phyloP scores from a whole-genome alignment of 495 filamentous ascomycete species.

The Aspergillus cavernicola region DNA sequence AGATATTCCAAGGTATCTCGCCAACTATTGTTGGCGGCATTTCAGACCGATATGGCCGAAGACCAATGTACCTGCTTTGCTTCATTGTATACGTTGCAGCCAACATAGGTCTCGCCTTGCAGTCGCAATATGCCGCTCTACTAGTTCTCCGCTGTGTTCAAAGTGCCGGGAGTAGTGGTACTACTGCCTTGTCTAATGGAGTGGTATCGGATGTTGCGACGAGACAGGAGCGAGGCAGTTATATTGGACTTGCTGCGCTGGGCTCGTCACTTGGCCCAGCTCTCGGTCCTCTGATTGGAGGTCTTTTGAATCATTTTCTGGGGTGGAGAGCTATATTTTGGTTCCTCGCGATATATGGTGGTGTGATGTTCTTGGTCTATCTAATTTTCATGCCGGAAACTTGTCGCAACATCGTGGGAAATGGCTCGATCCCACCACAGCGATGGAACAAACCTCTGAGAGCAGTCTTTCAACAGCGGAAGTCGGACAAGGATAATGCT shows the following conservation, averaged over 20 bases:
- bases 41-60: slow-evolving; percentile 54
- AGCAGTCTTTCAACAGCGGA: no score
- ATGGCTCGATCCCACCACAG: slow-evolving; percentile 38
- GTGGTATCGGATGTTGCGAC: slow-evolving; percentile 61
- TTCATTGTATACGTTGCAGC: slow-evolving; percentile 59
- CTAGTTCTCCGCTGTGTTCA: slow-evolving; percentile 62
- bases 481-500: no score
- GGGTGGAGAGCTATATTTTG: slow-evolving; percentile 46
- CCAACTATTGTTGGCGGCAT: slow-evolving; percentile 60
- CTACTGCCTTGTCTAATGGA: slow-evolving; percentile 54
- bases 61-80: slow-evolving; percentile 56
- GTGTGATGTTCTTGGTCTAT: slow-evolving; percentile 36
- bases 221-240: slow-evolving; percentile 55
- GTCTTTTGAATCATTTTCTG: slow-evolving; percentile 30
- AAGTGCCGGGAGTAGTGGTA: slow-evolving; percentile 51
- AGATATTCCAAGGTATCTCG: slow-evolving; percentile 57
- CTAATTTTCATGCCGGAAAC: slow-evolving; percentile 62
- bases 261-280: slow-evolving; percentile 25
- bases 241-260: slow-evolving; percentile 44
- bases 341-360: slow-evolving; percentile 37
- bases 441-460: no score
- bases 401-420: slow-evolving; percentile 65
- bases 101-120: slow-evolving; percentile 60
- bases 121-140: slow-evolving; percentile 56
- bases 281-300: slow-evolving; percentile 43